Evolutionary conservation across 2,329 filamentous ascomycete genomes (phyloP), one percentile per base, ranked within the genome.

Genomic region (Geosmithia flava): DNA sequence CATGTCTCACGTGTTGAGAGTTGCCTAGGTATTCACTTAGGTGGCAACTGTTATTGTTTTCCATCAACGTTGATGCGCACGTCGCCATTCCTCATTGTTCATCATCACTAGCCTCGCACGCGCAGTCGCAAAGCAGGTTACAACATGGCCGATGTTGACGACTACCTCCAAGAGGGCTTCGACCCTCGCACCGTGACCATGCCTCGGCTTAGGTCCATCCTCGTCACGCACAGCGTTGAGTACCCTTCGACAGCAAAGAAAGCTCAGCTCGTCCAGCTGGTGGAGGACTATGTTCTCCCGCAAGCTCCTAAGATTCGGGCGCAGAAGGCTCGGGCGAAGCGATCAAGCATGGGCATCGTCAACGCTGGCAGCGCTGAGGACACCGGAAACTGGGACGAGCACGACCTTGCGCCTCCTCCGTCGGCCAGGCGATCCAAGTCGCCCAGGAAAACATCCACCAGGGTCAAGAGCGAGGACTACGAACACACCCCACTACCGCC

Each of bases 181-280:
- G 88, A 98, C 62, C 81, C 93, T 19, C 75, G 76, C 60, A 80
- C 77, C 53, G 78, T 97, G 53, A 97, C 89, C 1, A 81, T 97
- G 46, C 89, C 93, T 27, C 85, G 85, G 44, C 73, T 98, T 56
- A 87, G 93, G 58, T 91, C 86, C 45, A 94, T 97, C 54, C 80
- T 98, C 50, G 86, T 97, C 58, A 85, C 81, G 54, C 87, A 98
- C 68, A 85, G 89, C 61, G 72, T 97, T 58, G 69, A 80, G 39
- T 97, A 95, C 62, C 84, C 90, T 5, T 83, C 87, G 0, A 90
- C 83, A 4, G 89, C 93, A 13, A 98, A 97, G 70, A 98, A 98
- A 70, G 71, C 80, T 0, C 84, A 95, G 60, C 80, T 98, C 20
- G 75, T 98, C 51, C 81, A 85, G 7, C 80, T 97, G 44, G 89